Evolutionary conservation across 257 asterid genomes (phyloP).

Genomic region (Voacanga thouarsii): DNA sequence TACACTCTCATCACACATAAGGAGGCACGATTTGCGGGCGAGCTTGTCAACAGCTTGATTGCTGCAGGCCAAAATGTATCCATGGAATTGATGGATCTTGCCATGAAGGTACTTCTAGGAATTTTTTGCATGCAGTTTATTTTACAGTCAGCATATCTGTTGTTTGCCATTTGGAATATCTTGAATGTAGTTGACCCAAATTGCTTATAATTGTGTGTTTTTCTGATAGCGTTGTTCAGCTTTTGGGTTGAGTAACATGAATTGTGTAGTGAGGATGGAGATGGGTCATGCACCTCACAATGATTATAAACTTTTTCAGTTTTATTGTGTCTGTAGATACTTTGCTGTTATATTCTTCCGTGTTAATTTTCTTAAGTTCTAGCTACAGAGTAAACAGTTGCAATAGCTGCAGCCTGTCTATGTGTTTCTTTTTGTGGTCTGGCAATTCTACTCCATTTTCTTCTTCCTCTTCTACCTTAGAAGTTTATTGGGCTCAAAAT

Average conservation of each 20-base stretch:
- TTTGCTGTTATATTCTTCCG: not conserved
- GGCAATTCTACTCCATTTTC: not conserved
- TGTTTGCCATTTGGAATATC: not conserved
- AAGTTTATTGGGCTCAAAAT: not conserved
- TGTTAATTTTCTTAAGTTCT: not conserved
- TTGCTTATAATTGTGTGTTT: not conserved
- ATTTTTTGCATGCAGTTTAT: not conserved
- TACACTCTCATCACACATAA: conserved; percentile 86
- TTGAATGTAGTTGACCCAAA: not conserved
- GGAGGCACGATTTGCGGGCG: conserved; percentile 98
- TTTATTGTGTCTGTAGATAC: not conserved
- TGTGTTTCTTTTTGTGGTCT: not conserved
- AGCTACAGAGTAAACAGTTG: not conserved
- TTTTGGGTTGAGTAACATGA: not conserved
- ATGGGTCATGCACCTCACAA: not conserved
- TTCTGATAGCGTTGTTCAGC: no score
- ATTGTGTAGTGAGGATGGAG: not conserved
- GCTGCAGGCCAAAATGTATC: conserved; percentile 97
- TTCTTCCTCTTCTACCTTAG: not conserved
- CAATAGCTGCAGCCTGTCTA: not conserved
- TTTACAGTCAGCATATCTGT: not conserved
- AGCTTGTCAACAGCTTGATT: conserved; percentile 80
- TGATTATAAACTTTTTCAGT: not conserved
- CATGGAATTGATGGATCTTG: conserved; percentile 90
- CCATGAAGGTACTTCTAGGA: conserved; percentile 73